These are phyloP conservation scores for Lipomyces sp. DNA, from an alignment of 805 yeast genomes.

Conservation along the genomic window DNA sequence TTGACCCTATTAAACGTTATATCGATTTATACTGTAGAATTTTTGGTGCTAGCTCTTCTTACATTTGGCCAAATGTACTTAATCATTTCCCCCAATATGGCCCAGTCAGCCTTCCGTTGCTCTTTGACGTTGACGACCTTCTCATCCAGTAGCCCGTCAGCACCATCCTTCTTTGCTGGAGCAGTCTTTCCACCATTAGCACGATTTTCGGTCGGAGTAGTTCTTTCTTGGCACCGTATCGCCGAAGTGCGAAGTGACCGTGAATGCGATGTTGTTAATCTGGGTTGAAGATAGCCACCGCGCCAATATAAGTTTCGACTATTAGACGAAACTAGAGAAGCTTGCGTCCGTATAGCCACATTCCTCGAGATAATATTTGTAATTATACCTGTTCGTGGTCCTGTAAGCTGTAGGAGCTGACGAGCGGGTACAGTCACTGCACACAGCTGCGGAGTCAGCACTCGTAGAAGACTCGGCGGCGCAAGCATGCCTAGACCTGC, in stretches of 20 bases:
- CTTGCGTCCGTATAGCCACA: neutral
- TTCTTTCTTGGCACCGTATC: neutral
- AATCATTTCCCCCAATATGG: conserved; percentile 65
- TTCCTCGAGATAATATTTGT: neutral
- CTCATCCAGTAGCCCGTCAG: conserved; percentile 29
- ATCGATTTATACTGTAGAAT: neutral
- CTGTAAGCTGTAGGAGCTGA: neutral
- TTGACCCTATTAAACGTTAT: conserved; percentile 49
- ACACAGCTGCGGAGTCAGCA: neutral
- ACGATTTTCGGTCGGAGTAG: neutral
- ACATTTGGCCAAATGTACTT: conserved; percentile 77
- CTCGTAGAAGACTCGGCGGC: neutral
- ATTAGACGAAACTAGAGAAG: neutral
- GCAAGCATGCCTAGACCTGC: neutral
- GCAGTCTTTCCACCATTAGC: neutral
- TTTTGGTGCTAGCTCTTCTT: neutral
- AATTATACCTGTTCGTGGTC: neutral
- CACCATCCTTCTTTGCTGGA: conserved; percentile 6
- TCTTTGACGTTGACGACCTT: conserved; percentile 16
- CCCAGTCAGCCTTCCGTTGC: conserved; percentile 37
- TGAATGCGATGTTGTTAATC: neutral
- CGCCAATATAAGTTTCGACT: neutral
- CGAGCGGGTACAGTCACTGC: neutral
- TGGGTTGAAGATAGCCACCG: neutral
- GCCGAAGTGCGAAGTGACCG: neutral